phyloP scores from a whole-genome alignment of 2,329 filamentous ascomycete species.

The Trichoderma koningii region DNA sequence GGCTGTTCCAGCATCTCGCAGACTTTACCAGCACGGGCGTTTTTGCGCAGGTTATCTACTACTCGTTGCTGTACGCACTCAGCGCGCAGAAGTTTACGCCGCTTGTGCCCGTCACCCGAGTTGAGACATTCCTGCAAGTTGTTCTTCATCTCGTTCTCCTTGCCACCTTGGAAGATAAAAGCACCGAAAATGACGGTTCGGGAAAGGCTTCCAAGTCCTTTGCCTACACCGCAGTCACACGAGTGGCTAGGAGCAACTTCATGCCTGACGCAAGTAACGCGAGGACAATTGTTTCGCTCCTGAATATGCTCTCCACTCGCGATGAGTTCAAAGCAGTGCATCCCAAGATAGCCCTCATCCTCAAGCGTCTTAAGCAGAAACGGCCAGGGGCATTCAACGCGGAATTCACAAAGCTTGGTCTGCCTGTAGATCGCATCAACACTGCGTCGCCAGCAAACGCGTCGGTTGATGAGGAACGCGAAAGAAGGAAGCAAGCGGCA shows the following conservation, averaged over 20 bases:
- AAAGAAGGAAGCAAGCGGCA: conserved; percentile 87
- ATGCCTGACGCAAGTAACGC: conserved; percentile 57
- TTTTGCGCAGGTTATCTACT: conserved; percentile 89
- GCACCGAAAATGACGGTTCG: conserved; percentile 54
- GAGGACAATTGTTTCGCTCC: conserved; percentile 65
- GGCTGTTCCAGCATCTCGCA: conserved; percentile 75
- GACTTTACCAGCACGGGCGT: conserved; percentile 79
- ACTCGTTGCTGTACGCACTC: conserved; percentile 79
- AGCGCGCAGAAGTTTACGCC: conserved; percentile 69
- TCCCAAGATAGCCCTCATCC: conserved; percentile 78
- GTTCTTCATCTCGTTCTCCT: conserved; percentile 85
- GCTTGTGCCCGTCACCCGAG: conserved; percentile 74
- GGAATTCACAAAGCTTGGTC: conserved; percentile 63
- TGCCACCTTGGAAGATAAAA: conserved; percentile 79
- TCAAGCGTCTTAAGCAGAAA: conserved; percentile 83
- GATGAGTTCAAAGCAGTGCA: conserved; percentile 80
- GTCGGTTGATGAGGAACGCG: conserved; percentile 70
- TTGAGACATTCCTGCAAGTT: conserved; percentile 91
- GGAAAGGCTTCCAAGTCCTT: conserved; percentile 64
- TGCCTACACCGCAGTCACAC: conserved; percentile 68
- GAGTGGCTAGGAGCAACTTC: conserved; percentile 62
- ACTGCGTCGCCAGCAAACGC: conserved; percentile 76
- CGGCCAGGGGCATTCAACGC: conserved; percentile 71
- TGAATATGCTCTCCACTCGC: conserved; percentile 63
- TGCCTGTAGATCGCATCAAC: conserved; percentile 76